Base-by-base conservation (phyloP, 2,329 filamentous ascomycete species). In the Neurospora sp. region DNA sequence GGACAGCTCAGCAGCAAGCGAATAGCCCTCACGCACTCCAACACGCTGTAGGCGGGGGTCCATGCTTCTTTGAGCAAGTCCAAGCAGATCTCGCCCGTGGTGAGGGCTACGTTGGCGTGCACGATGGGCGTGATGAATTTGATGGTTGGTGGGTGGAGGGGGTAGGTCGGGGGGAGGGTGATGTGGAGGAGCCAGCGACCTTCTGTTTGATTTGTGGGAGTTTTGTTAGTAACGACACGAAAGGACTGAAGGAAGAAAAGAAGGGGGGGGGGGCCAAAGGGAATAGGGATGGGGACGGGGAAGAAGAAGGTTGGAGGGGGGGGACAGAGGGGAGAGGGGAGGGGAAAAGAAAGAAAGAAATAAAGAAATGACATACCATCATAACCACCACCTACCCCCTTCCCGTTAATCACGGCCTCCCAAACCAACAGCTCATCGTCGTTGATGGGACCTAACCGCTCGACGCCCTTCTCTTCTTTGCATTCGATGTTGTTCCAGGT, bases 31-130 rank as follows among this genome's bases (percentile, higher is more conserved):
- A 95, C 82, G 72, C 90, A 91, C 76, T 90, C 87, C 42, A 90
- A 86, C 23, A 98, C 86, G 52, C 90, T 94, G 80, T 97, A 96
- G 19, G 93, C 89, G 1, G 94, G 92, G 71, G 92, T 91, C 95
- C 95, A 98, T 19, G 86, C 86, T 69, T 90, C 86, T 77, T 86
- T 86, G 71, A 99, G 85, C 72, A 98, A 85, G 78, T 97, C 96
- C 38, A 98, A 88, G 80, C 96, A 99, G 78, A 99, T 96, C 81
- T 97, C 94, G 75, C 96, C 96, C 2, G 89, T 93, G 75, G 85
- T 76, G 73, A 87, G 83, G 68, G 84, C 83, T 39, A 89, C 89
- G 80, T 97, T 97, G 67, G 94, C 90, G 82, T 97, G 93, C 76
- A 93, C 91, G 74, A 96, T 89, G 72, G 89, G 88, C 42, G 93